Percentiles rank a stretch among this genome's conserved stretches.
Conservation (phyloP, 805 yeast genomes). For the Limtongozyma cylindracea region DNA sequence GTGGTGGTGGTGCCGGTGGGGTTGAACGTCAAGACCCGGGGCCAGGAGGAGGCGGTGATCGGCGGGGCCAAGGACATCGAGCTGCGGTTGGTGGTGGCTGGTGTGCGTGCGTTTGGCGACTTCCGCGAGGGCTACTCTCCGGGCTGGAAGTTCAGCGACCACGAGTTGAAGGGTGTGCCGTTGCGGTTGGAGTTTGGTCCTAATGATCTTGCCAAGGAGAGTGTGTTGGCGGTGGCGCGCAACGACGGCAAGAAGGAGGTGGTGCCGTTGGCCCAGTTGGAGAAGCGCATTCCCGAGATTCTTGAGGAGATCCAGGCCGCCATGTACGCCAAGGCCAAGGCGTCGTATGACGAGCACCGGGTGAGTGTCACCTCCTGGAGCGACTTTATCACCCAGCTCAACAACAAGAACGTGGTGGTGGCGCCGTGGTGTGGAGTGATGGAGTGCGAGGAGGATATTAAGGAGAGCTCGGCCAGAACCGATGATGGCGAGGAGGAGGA, state of each 20-base stretch:
- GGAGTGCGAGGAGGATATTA: slow-evolving; percentile 93
- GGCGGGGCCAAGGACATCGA: slow-evolving; percentile 53
- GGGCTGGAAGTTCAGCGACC: slow-evolving; percentile 96
- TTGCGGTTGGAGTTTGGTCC: slow-evolving; percentile 92
- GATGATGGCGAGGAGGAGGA: slow-evolving; percentile 77
- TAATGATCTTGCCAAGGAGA: slow-evolving; percentile 61
- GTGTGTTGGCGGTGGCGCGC: slow-evolving; percentile 81
- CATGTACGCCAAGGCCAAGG: slow-evolving; percentile 57
- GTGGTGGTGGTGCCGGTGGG: slow-evolving; percentile 91
- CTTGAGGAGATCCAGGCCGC: slow-evolving; percentile 64
- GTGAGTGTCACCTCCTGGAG: slow-evolving; percentile 64
- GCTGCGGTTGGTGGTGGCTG: slow-evolving; percentile 26
- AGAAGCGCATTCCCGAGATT: slow-evolving; percentile 41
- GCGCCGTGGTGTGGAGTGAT: slow-evolving; percentile 95
- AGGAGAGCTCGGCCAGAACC: slow-evolving; percentile 66
- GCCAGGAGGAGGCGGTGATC: slow-evolving; percentile 42
- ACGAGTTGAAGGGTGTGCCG: slow-evolving; percentile 93
- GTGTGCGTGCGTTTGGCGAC: slow-evolving; percentile 62
- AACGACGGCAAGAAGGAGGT: slow-evolving; percentile 57
- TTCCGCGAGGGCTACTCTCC: slow-evolving; percentile 88
- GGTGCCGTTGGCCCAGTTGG: slow-evolving; percentile 41
- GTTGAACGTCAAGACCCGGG: slow-evolving; percentile 62
- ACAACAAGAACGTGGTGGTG: slow-evolving; percentile 70
- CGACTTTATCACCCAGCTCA: slow-evolving; percentile 81
- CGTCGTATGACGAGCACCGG: slow-evolving; percentile 63